These are phyloP conservation scores for Claviceps fusiformis DNA, from an alignment of 2,329 filamentous ascomycete species.

Conservation along the genomic window DNA sequence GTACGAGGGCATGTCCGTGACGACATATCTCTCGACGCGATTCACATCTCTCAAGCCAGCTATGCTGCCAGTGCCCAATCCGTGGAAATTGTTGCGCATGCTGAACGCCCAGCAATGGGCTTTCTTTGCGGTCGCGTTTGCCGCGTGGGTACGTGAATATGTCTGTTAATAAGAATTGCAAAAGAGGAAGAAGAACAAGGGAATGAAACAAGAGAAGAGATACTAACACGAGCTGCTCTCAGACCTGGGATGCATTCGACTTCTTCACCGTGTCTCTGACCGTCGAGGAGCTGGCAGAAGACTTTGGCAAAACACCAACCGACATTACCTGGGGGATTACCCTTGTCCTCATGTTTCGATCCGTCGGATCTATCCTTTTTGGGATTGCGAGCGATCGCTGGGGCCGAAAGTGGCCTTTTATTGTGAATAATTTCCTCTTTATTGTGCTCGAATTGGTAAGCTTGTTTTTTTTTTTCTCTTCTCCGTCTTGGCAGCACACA, in stretches of 20 bases:
- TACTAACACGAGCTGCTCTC: not conserved
- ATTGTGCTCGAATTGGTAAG: conserved; percentile 56
- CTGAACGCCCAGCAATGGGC: conserved; percentile 38
- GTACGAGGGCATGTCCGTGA: conserved; percentile 34
- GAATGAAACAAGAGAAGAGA: not conserved
- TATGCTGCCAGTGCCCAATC: conserved; percentile 40
- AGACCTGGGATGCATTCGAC: conserved; percentile 53
- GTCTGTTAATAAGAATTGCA: no score
- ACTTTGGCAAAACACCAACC: conserved; percentile 38
- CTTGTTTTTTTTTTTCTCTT: not conserved
- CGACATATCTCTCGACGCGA: conserved; percentile 36
- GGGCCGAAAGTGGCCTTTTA: conserved; percentile 57
- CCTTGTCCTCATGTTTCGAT: conserved; percentile 47
- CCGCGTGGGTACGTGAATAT: conserved; percentile 41
- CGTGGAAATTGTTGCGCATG: conserved; percentile 33
- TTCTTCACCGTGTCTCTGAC: conserved; percentile 53
- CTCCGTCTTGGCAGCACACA: no score
- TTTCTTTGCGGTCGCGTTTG: conserved; percentile 41
- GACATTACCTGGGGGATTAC: conserved; percentile 54
- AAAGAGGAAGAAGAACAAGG: not conserved
- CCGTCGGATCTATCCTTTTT: conserved; percentile 39
- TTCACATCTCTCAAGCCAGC: conserved; percentile 43
- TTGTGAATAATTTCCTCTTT: conserved; percentile 61
- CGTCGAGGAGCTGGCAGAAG: conserved; percentile 35
- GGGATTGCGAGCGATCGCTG: conserved; percentile 43